Conservation (phyloP, 306 rosid species). For the Malus fusca region DNA sequence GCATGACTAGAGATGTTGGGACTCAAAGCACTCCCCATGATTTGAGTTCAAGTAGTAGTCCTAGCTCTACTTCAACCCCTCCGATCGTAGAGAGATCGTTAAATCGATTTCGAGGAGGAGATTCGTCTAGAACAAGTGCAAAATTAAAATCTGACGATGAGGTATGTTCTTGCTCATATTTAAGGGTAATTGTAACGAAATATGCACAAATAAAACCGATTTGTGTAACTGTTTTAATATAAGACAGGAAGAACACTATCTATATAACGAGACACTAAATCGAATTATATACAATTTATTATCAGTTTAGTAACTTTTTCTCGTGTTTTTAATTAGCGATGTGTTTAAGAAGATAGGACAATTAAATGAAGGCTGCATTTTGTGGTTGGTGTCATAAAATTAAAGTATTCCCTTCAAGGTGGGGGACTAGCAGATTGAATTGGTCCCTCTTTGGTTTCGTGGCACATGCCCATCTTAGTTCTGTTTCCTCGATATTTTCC, state of each 20-base stretch:
- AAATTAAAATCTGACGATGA: conserved; percentile 34
- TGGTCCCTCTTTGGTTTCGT: conserved; percentile 41
- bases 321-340: not conserved
- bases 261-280: too few species aligned
- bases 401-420: conserved; percentile 33
- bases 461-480: conserved; percentile 22
- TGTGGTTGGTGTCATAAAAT: conserved; percentile 13
- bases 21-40: conserved; percentile 66
- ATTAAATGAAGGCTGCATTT: conserved; percentile 13
- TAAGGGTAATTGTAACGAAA: not conserved
- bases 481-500: conserved; percentile 27
- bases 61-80: conserved; percentile 59
- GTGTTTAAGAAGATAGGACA: conserved; percentile 28
- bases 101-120: conserved; percentile 30
- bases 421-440: conserved; percentile 20
- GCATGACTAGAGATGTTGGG: conserved; percentile 64
- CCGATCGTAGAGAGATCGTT: conserved; percentile 43
- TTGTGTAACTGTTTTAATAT: not conserved
- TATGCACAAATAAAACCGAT: not conserved
- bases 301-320: too few species aligned
- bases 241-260: not conserved
- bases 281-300: too few species aligned
- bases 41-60: conserved; percentile 55
- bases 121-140: conserved; percentile 44
- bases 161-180: conserved; percentile 30